Conservation (phyloP, 148 eudicot genomes). For the Heliosperma pusillum region DNA sequence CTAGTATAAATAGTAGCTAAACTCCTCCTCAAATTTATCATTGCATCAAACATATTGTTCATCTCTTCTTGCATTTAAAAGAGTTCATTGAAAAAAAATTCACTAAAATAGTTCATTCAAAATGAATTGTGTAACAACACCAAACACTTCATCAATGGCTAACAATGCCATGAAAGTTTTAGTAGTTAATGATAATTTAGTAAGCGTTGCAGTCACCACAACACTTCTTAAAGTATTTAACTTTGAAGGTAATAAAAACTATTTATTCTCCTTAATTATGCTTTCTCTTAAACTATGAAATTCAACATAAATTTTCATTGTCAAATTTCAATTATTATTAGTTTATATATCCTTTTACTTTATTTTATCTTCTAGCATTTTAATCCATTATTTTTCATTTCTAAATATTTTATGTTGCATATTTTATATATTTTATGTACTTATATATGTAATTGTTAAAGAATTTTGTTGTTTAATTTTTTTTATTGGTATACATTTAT, state of each 20-base stretch:
- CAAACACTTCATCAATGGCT: neutral
- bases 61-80: neutral
- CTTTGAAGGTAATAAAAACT: slow-evolving; percentile 24
- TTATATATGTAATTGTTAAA: no score
- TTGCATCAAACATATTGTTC: neutral
- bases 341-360: neutral
- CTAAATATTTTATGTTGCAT: neutral
- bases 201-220: neutral
- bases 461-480: no score
- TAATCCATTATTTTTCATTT: no score
- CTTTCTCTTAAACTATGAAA: neutral
- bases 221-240: slow-evolving; percentile 13
- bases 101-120: neutral
- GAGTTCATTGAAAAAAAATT: neutral
- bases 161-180: neutral
- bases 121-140: neutral
- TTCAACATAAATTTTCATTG: neutral
- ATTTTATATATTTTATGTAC: no score
- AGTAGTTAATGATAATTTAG: slow-evolving; percentile 22
- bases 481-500: no score
- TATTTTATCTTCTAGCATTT: no score
- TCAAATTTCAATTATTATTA: no score
- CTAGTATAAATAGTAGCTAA: neutral
- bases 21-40: neutral
- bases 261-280: no score